Conservation (phyloP, 805 yeast species). For the Starmerella geochares region DNA sequence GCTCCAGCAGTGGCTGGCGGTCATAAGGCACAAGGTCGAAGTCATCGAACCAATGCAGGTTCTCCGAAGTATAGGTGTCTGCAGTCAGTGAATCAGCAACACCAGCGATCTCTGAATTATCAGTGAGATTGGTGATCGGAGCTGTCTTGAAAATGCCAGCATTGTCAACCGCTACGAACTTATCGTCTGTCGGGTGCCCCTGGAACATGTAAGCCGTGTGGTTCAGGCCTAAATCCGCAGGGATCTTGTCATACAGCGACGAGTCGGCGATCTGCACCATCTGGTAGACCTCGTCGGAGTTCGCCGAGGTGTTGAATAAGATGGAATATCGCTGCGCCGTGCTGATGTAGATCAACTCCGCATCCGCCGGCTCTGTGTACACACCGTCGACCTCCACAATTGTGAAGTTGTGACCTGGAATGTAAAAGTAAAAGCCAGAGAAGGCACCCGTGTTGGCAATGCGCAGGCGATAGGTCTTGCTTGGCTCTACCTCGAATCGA, state of each 20-base stretch:
- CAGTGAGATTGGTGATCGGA: constrained; percentile 35
- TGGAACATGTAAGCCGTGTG: constrained; percentile 58
- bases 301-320: constrained; percentile 60
- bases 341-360: constrained; percentile 65
- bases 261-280: constrained; percentile 73
- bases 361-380: constrained; percentile 61
- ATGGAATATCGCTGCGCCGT: constrained; percentile 89
- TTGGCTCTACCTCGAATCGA: constrained; percentile 55
- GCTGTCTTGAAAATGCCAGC: constrained; percentile 47
- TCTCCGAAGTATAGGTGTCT: constrained; percentile 35
- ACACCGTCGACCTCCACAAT: constrained; percentile 91
- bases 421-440: constrained; percentile 76
- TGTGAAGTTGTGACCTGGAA: constrained; percentile 78
- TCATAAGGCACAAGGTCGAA: constrained; percentile 58
- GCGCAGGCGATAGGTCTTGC: constrained; percentile 72
- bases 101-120: constrained; percentile 17
- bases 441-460: constrained; percentile 83
- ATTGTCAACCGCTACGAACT: constrained; percentile 38
- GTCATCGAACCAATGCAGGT: constrained; percentile 56
- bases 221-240: constrained; percentile 55
- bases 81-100: constrained; percentile 30
- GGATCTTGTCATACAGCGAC: constrained; percentile 69
- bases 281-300: constrained; percentile 57
- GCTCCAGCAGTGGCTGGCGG: constrained; percentile 46
- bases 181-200: constrained; percentile 16